Conservation (phyloP, 208 protist species). For the Leishmania amazonensis region DNA sequence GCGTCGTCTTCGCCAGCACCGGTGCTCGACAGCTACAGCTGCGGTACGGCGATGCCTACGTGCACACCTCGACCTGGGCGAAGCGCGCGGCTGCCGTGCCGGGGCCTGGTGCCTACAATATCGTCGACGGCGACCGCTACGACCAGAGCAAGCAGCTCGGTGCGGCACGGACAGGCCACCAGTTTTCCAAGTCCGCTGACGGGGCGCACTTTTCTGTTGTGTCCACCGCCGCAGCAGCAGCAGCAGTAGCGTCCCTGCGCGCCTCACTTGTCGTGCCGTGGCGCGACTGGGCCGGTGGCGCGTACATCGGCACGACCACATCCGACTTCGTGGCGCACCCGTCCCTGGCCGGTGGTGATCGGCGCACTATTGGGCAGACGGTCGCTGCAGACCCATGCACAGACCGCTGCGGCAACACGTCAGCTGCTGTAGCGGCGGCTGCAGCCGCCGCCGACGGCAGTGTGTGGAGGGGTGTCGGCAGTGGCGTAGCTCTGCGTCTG, state of each 20-base stretch:
- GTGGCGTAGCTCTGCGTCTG: slow-evolving; percentile 28
- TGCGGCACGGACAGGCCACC: slow-evolving; percentile 15
- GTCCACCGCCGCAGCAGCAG: background rate
- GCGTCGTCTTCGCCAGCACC: slow-evolving; percentile 28
- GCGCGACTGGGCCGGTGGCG: slow-evolving; percentile 33
- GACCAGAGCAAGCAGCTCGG: slow-evolving; percentile 21
- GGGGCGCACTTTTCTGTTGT: slow-evolving; percentile 21
- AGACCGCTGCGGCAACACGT: background rate
- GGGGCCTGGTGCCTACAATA: slow-evolving; percentile 40
- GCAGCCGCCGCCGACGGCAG: background rate
- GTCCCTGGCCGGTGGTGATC: slow-evolving; percentile 22
- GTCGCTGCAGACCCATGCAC: background rate
- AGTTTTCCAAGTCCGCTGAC: slow-evolving; percentile 23
- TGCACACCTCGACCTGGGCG: slow-evolving; percentile 23
- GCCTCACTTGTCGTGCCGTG: slow-evolving; percentile 22
- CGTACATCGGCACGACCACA: slow-evolving; percentile 29
- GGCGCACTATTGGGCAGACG: slow-evolving; percentile 5
- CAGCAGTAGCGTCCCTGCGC: background rate
- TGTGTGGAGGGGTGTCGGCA: slow-evolving; percentile 33
- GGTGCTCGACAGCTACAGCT: slow-evolving; percentile 30
- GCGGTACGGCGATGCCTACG: slow-evolving; percentile 16
- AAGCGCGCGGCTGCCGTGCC: slow-evolving; percentile 26
- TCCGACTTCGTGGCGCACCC: slow-evolving; percentile 26
- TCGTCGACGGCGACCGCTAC: slow-evolving; percentile 24
- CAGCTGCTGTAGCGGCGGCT: background rate